Evolutionary conservation across 306 rosid species (phyloP).

Genomic region (Calophaca sinica): DNA sequence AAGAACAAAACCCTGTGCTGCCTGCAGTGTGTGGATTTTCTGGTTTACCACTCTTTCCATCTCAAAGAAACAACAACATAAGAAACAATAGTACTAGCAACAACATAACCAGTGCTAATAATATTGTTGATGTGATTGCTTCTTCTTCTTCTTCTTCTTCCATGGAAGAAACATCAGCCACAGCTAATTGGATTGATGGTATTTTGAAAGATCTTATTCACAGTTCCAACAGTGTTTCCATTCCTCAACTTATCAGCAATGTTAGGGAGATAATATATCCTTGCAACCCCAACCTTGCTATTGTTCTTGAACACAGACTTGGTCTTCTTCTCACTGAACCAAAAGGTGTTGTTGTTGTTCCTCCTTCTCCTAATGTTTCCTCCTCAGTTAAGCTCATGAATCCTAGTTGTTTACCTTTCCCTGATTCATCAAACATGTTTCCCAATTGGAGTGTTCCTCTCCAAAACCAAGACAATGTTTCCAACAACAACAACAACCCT

Average conservation of each 20-base stretch:
- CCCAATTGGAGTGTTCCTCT: conserved; percentile 61
- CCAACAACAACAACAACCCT: conserved; percentile 30
- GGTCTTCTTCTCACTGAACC: conserved; percentile 63
- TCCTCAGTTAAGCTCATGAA: conserved; percentile 5
- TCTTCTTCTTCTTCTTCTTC: conserved; percentile 45
- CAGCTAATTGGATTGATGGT: conserved; percentile 86
- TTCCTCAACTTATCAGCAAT: conserved; percentile 90
- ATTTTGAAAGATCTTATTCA: conserved; percentile 86
- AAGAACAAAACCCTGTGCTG: conserved; percentile 20
- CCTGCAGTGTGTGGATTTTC: conserved; percentile 93
- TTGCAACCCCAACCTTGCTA: conserved; percentile 91
- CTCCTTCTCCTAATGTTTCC: conserved; percentile 13
- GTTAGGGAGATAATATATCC: conserved; percentile 91
- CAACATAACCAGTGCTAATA: not conserved
- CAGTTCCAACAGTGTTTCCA: conserved; percentile 77
- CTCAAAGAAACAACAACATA: conserved; percentile 52
- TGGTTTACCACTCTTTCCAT: conserved; percentile 87
- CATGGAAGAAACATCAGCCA: conserved; percentile 74
- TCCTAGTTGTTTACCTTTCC: conserved; percentile 39
- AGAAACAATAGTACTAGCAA: not conserved
- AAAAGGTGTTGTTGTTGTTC: conserved; percentile 20
- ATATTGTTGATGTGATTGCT: conserved; percentile 43
- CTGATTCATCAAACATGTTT: conserved; percentile 52
- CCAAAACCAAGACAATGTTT: not conserved
- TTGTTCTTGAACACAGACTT: conserved; percentile 85